phyloP scores from a whole-genome alignment of 2,329 filamentous ascomycete genomes.

The Epichloe gansuensis region DNA sequence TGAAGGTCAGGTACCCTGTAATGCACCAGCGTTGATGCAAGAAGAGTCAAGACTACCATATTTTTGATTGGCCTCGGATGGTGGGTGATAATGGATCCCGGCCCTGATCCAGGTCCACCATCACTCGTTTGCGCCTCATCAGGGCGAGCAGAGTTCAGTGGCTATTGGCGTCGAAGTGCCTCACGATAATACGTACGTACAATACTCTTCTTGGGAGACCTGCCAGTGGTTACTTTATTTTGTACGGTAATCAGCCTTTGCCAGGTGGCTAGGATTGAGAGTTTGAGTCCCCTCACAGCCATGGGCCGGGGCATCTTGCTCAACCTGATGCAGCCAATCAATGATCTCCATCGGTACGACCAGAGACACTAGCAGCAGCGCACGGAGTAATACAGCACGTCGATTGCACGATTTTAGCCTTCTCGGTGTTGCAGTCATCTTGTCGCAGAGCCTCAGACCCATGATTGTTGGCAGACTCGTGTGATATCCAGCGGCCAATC shows the following conservation, averaged over 20 bases:
- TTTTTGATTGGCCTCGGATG: neutral
- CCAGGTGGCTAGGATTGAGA: neutral
- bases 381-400: neutral
- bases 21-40: neutral
- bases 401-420: slow-evolving; percentile 1
- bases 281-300: neutral
- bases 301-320: neutral
- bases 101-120: neutral
- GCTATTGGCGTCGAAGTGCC: neutral
- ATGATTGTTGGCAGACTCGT: neutral
- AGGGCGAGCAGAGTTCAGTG: neutral
- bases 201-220: neutral
- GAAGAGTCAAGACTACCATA: neutral
- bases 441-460: neutral
- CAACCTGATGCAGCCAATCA: slow-evolving; percentile 1
- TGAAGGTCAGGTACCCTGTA: neutral
- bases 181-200: neutral
- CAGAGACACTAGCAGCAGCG: neutral
- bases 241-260: neutral
- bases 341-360: neutral
- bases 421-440: slow-evolving; percentile 1
- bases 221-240: neutral
- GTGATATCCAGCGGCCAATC: slow-evolving; percentile 1
- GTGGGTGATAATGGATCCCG: neutral
- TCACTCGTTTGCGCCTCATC: neutral